Evolutionary conservation across 257 asterid species (phyloP).

Genomic region (Jaltomata sinuosa): DNA sequence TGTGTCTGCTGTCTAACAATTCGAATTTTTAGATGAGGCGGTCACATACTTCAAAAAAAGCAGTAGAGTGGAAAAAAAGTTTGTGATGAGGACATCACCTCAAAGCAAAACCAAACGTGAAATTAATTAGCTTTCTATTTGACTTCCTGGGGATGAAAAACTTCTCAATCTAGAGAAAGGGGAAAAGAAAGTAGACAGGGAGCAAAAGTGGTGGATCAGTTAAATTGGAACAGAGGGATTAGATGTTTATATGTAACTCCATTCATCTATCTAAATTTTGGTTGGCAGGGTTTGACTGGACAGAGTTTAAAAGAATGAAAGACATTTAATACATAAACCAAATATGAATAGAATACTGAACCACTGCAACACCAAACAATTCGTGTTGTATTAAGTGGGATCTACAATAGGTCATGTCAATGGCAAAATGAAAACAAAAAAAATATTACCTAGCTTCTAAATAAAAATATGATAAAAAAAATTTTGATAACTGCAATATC

Average conservation of each 20-base stretch:
- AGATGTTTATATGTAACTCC: neutral
- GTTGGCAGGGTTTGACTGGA: neutral
- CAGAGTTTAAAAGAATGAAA: neutral
- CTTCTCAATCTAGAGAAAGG: neutral
- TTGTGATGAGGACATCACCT: neutral
- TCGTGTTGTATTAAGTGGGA: neutral
- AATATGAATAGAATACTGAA: neutral
- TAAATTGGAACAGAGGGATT: neutral
- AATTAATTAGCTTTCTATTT: neutral
- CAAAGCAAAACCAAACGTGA: neutral
- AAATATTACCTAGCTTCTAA: neutral
- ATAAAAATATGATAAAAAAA: neutral
- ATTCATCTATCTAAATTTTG: neutral
- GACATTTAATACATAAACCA: neutral
- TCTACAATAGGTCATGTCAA: neutral
- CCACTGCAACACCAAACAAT: neutral
- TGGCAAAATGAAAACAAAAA: neutral
- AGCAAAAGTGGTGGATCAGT: neutral
- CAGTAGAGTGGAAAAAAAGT: neutral
- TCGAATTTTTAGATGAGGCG: neutral
- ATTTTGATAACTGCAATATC: neutral
- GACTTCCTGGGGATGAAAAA: neutral
- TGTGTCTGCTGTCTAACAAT: neutral
- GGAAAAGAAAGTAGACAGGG: neutral
- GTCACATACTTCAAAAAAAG: neutral